These are phyloP conservation scores for Streptanthus diversifolius DNA, from an alignment of 345 rosid species.

Conservation along the genomic window DNA sequence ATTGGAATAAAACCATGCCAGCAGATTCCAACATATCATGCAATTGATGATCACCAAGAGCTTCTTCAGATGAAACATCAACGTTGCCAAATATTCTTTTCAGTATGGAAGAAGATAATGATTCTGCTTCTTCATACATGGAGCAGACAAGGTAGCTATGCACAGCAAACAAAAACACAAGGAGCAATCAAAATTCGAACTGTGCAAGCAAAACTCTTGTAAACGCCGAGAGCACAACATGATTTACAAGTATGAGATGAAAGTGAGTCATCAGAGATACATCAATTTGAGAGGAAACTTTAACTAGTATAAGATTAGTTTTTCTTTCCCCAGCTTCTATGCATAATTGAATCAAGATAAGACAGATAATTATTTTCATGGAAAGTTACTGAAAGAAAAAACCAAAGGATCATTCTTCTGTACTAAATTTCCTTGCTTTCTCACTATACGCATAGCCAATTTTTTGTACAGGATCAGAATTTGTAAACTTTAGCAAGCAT, in stretches of 20 bases:
- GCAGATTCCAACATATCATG: slow-evolving; percentile 57
- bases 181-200: not conserved
- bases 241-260: not conserved
- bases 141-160: slow-evolving; percentile 73
- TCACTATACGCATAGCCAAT: not conserved
- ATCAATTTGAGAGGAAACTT: not conserved
- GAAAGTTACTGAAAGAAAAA: not conserved
- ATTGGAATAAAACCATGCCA: slow-evolving; percentile 84
- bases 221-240: not conserved
- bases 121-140: slow-evolving; percentile 68
- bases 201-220: not conserved
- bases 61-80: slow-evolving; percentile 12
- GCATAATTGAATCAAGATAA: not conserved
- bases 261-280: not conserved
- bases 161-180: not conserved
- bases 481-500: not conserved
- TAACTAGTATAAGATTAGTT: not conserved
- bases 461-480: not conserved
- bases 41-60: slow-evolving; percentile 31
- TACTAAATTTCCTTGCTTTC: not conserved
- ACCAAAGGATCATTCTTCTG: not conserved
- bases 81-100: slow-evolving; percentile 25
- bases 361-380: not conserved
- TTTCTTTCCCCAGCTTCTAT: not conserved
- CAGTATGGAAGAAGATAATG: slow-evolving; percentile 54